Evolutionary conservation across 148 eudicot genomes (phyloP), one percentile per base, ranked within the genome.

Genomic region (Amaranthus palmeri): DNA sequence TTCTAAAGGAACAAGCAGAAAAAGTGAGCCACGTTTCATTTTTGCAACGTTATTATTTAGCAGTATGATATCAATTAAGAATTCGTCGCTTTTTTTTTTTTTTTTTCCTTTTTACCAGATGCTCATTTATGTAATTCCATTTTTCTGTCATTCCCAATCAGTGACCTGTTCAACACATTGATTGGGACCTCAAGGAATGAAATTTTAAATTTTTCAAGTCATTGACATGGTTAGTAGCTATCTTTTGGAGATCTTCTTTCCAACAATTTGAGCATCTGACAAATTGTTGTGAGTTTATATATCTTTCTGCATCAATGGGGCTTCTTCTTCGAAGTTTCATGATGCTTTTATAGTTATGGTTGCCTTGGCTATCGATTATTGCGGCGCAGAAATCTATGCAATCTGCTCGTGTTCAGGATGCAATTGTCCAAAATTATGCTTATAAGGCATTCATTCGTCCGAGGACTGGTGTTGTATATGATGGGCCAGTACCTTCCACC

Each of bases 371-470:
- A 63, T 81, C 87, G 4, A 44, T 60, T 64, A 59, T 84, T 47
- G 61, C 64, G 50, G 86, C 90, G 62, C 82, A 91, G 59, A 72
- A 82, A 48, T 5, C 18, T 56, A n/a, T 82, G 17, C 47, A 17
- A 7, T 76, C 83, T 42, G 58, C 81, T 48, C 88, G 76, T 18
- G 86, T 82, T 47, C 75, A 90, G 42, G 98, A 93, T 82, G 70
- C 84, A 12, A 82, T 86, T 61, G 85, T 93, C n/a, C 96, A 93
- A 82, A 90, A 88, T 9, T 90, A 90, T 69, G 88, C 98, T 57
- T 90, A 72, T 57, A 65, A 75, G 74, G 95, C 96, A 14, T 85
- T 93, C 68, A 78, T 71, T 59, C 83, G 67, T 71, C 92, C 93
- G 11, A 86, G 61, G 40, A 93, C 98, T 0, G 98, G 98, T 47